Percentiles rank a stretch among this genome's conserved stretches.
Conservation (phyloP, 164 flowering plant species). For the Chimonanthus praecox region DNA sequence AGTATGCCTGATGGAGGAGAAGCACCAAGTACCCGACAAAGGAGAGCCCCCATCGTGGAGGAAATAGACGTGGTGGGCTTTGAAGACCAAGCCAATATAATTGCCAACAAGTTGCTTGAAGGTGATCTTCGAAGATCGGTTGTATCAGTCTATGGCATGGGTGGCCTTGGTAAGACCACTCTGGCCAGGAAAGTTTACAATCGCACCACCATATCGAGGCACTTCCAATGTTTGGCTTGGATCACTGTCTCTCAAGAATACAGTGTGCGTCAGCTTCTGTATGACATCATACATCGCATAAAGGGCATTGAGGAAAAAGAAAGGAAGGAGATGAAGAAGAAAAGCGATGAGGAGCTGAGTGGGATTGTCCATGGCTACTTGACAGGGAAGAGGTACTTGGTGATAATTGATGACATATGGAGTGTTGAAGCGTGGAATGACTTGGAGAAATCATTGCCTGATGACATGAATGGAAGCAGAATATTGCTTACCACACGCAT, state of each 20-base stretch:
- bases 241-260: conserved; percentile 7
- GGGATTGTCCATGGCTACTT: neutral
- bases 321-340: neutral
- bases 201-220: neutral
- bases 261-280: conserved; percentile 1
- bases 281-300: neutral
- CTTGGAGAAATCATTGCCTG: neutral
- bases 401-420: conserved; percentile 12
- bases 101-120: conserved; percentile 31
- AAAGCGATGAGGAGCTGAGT: neutral
- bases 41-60: conserved; percentile 34
- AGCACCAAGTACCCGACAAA: conserved; percentile 3
- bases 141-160: conserved; percentile 15
- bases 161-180: conserved; percentile 18
- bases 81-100: conserved; percentile 29
- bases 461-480: conserved; percentile 5
- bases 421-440: neutral
- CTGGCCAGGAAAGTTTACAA: conserved; percentile 16
- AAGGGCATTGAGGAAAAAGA: neutral
- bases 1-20: conserved; percentile 6
- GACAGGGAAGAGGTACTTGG: conserved; percentile 1
- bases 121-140: conserved; percentile 5
- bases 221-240: conserved; percentile 18
- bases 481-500: conserved; percentile 7
- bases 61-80: conserved; percentile 40